Base-by-base conservation (phyloP, 1,284 basidiomycete species). In the Naganishia sp. region DNA sequence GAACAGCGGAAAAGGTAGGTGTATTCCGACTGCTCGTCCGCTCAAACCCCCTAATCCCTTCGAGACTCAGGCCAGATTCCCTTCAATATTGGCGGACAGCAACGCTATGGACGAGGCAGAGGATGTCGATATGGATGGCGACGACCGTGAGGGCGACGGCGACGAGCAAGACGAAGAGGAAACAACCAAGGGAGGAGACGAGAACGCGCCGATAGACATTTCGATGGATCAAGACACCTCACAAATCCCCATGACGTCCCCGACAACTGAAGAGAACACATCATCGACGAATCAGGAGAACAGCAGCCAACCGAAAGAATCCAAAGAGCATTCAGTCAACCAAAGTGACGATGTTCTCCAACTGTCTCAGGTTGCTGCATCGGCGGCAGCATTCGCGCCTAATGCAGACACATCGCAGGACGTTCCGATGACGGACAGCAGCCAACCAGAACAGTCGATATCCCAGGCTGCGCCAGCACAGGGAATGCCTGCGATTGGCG, bases 81-180 rank as follows among this genome's bases (percentile, higher is more conserved):
- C 36, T 21, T 52, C 59, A 36, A 21, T 61, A 33, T 42, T 48
- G 21, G 33, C 48, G 5, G 48, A 44, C 39, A 48, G 21, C 48
- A 61, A 61, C 48, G 18, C 33, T n/a, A 28, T 39, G 25, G 59
- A 61, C 6, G 59, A 61, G 3, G 59, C 16, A 36, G 59, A 61
- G 50, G 59, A 61, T 21, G 59, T 61, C 1, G 59, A 52, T 43
- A 61, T 61, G 59, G 48, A 60, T 16, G 57, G 45, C 4, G 59
- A 52, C 11, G 45, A 33, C n/a, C 28, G 43, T 11, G 56, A 59
- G 15, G 56, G 45, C 6, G 59, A 61, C 11, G 33, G 33, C 15
- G 59, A 61, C 15, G 46, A 61, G 3, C 46, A 61, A 10, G 33
- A 61, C 16, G 59, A 61, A 6, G 46, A 61, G 13, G 57, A 60